Base-by-base conservation (phyloP, 306 rosid genomes). In the Cicer cuneatum region DNA sequence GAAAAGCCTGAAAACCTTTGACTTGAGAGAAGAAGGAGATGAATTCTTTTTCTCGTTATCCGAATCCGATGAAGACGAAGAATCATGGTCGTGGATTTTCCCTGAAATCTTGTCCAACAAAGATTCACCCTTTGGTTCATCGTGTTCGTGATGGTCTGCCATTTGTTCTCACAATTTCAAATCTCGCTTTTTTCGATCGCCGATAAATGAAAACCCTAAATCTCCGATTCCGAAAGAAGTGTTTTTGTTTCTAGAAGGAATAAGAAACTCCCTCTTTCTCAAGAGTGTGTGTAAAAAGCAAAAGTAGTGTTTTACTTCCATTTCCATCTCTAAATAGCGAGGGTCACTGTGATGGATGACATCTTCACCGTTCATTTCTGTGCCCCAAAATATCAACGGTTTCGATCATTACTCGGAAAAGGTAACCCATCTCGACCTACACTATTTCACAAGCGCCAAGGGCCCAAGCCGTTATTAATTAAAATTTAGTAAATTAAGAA, bases 71-170 rank as follows among this genome's bases (percentile, higher is more conserved):
- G 90, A 86, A 43, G 92, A 59, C 8, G 66, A 80, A 35, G 90
- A 87, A 49, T 81, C 90, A 10, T 84, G 92, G 83, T 82, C 90
- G 68, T 83, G 93, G 82, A 89, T 78, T 95, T 86, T 92, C 60
- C 83, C 98, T 6, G 87, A 2, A 38, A 94, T 66, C 89, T 87
- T 94, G 8, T 92, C 95, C 85, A 82, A 6, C 77, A 86, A 5
- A 0, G 93, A 85, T 57, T 90, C 93, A 71, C 42, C 81, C 83
- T 88, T 87, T 8, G 75, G 16, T 21, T 83, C 87, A 6, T 86
- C 90, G 73, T 81, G 86, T 15, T 85, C 81, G 21, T 82, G 80
- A 62, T 82, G 87, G 72, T 90, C 93, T 10, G 88, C 88, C 88
- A 86, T 81, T 10, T 52, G 43, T 65, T 57, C 51, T 19, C 46